Evolutionary conservation across 805 yeast genomes (phyloP).

Genomic region (Saccharomyces cerevisiae): DNA sequence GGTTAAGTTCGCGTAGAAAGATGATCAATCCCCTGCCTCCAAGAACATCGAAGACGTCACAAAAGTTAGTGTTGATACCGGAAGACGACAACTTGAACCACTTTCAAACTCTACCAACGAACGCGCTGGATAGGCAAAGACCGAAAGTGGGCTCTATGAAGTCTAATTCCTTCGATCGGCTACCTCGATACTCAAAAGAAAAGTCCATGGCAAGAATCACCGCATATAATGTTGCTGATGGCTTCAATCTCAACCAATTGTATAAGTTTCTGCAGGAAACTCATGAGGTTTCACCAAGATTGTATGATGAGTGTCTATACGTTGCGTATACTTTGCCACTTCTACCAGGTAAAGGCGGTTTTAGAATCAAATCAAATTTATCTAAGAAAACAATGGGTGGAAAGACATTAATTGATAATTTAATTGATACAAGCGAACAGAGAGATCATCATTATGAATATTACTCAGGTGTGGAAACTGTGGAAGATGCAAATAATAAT

Average conservation of each 20-base stretch:
- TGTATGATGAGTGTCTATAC: conserved; percentile 88
- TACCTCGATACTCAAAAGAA: conserved; percentile 23
- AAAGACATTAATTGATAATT: conserved; percentile 53
- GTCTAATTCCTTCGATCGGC: not conserved
- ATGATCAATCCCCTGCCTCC: conserved; percentile 34
- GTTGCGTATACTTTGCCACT: conserved; percentile 84
- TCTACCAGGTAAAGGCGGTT: conserved; percentile 75
- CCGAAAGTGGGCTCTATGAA: not conserved
- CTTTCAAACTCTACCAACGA: conserved; percentile 7
- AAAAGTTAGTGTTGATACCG: conserved; percentile 81
- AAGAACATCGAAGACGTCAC: conserved; percentile 79
- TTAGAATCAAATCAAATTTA: conserved; percentile 60
- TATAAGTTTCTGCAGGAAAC: conserved; percentile 54
- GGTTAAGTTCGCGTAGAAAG: conserved; percentile 13
- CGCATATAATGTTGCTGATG: conserved; percentile 84
- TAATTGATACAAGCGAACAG: conserved; percentile 74
- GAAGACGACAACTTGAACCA: conserved; percentile 26
- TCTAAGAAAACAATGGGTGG: conserved; percentile 35
- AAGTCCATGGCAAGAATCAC: conserved; percentile 75
- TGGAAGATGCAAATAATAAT: conserved; percentile 44
- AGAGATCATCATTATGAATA: conserved; percentile 89
- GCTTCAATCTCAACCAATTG: conserved; percentile 56
- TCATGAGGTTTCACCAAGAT: conserved; percentile 78
- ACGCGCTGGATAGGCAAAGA: conserved; percentile 1
- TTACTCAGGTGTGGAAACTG: conserved; percentile 65